Percentiles rank a stretch among this genome's conserved stretches.
Evolutionary conservation across 1,139 yeast genomes (phyloP).

Genomic region (Torulaspora globosa): DNA sequence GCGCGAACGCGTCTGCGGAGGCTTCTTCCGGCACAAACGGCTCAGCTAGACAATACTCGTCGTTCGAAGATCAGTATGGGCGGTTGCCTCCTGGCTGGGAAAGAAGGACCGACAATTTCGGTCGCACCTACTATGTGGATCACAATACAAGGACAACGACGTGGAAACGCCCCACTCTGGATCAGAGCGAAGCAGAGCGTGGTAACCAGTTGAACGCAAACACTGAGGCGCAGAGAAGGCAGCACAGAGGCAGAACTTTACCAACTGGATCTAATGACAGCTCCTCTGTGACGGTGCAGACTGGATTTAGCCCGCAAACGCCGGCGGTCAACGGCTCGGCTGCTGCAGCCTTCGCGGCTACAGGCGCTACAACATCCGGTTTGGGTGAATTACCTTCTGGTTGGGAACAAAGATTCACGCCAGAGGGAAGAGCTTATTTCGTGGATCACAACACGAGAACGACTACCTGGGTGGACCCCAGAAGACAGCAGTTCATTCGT

Average conservation of each 20-base stretch:
- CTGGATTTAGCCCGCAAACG: slow-evolving; percentile 39
- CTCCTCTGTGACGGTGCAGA: slow-evolving; percentile 38
- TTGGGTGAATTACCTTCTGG: slow-evolving; percentile 96
- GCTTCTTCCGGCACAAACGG: slow-evolving; percentile 25
- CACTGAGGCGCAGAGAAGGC: slow-evolving; percentile 84
- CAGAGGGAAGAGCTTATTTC: slow-evolving; percentile 96
- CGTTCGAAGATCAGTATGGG: slow-evolving; percentile 96
- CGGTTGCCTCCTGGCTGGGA: slow-evolving; percentile 99
- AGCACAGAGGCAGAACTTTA: slow-evolving; percentile 83
- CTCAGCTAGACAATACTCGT: slow-evolving; percentile 63
- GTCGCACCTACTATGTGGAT: slow-evolving; percentile 95
- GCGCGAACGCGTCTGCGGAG: slow-evolving; percentile 24
- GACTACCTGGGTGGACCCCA: slow-evolving; percentile 99
- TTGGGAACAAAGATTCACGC: slow-evolving; percentile 98
- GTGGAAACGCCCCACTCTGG: slow-evolving; percentile 91
- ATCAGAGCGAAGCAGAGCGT: slow-evolving; percentile 64
- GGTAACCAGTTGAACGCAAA: slow-evolving; percentile 51
- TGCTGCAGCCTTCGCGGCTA: slow-evolving; percentile 75
- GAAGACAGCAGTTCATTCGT: slow-evolving; percentile 96
- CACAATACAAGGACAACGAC: slow-evolving; percentile 97
- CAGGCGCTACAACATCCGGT: slow-evolving; percentile 93
- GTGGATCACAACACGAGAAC: slow-evolving; percentile 98
- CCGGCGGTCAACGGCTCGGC: slow-evolving; percentile 61
- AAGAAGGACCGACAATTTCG: slow-evolving; percentile 93
- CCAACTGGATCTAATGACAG: slow-evolving; percentile 57